Evolutionary conservation across 192 early-diverging fungal genomes (phyloP).

Genomic region (Coemansia sp.): DNA sequence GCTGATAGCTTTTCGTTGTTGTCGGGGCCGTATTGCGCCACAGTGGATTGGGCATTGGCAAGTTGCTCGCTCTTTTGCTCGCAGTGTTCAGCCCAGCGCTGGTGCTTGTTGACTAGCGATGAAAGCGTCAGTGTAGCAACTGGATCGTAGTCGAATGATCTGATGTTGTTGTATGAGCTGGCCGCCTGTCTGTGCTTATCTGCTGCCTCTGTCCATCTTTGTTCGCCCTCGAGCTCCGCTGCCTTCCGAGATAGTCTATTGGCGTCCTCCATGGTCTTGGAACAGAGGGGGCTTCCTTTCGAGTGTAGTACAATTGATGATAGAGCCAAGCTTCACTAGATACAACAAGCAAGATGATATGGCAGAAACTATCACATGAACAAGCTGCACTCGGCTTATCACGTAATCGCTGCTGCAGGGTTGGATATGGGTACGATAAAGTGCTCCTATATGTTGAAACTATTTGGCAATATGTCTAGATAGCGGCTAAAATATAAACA

Average conservation of each 20-base stretch:
- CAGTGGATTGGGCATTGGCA: not conserved
- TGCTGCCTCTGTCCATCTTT: conserved; percentile 33
- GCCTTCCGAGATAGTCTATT: conserved; percentile 32
- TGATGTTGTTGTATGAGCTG: conserved; percentile 19
- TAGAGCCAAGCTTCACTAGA: too few relatives aligned
- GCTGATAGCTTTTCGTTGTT: not conserved
- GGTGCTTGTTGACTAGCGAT: conserved; percentile 40
- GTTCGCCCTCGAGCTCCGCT: conserved; percentile 23
- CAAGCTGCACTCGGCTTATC: too few relatives aligned
- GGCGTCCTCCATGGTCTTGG: conserved; percentile 34
- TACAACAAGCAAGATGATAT: too few relatives aligned
- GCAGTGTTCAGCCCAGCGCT: conserved; percentile 49
- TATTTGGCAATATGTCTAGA: too few relatives aligned
- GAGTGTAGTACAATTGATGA: too few relatives aligned
- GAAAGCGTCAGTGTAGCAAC: conserved; percentile 41
- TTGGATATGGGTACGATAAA: too few relatives aligned
- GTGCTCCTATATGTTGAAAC: too few relatives aligned
- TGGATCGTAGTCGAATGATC: conserved; percentile 40
- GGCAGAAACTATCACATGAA: too few relatives aligned
- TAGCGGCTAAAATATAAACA: too few relatives aligned
- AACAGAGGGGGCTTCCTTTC: too few relatives aligned
- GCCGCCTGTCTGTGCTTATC: conserved; percentile 25
- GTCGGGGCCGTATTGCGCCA: not conserved
- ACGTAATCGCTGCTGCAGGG: too few relatives aligned
- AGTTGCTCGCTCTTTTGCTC: conserved; percentile 20